phyloP scores from a whole-genome alignment of 306 rosid species.

The Pachyrhizus erosus region DNA sequence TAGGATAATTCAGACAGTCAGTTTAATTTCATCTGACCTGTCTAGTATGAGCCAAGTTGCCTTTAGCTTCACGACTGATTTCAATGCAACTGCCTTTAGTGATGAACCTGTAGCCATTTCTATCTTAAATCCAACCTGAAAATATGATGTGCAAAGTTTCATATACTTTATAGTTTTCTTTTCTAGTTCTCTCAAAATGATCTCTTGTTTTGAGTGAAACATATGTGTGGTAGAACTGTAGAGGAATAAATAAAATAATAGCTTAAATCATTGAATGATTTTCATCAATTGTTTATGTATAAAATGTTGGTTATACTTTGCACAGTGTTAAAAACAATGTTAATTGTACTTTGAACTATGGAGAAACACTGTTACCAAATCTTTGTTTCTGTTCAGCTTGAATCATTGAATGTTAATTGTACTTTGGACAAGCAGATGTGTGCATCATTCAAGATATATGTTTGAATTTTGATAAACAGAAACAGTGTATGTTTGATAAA shows the following conservation, averaged over 20 bases:
- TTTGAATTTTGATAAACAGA: background rate
- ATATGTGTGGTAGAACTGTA: background rate
- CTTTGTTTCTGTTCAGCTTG: background rate
- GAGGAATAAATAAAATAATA: background rate
- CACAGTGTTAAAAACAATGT: no score
- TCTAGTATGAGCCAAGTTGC: slow-evolving; percentile 87
- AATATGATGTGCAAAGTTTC: slow-evolving; percentile 22
- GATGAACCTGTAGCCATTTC: slow-evolving; percentile 63
- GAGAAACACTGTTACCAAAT: background rate
- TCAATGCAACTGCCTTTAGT: slow-evolving; percentile 57
- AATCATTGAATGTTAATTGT: background rate
- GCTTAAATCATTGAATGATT: background rate
- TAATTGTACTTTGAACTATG: background rate
- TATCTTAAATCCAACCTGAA: slow-evolving; percentile 63
- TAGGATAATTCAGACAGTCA: slow-evolving; percentile 10
- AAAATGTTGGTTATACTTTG: background rate
- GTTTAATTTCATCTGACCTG: slow-evolving; percentile 58
- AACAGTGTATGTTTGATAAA: no score
- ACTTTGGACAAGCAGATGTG: background rate
- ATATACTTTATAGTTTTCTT: background rate
- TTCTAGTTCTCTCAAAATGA: background rate
- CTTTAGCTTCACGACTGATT: slow-evolving; percentile 49
- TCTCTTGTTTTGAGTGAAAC: background rate
- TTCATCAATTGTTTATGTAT: background rate
- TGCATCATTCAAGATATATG: background rate